Conservation (phyloP, 2,329 filamentous ascomycete species). For the Allantophomopsis lycopodina region DNA sequence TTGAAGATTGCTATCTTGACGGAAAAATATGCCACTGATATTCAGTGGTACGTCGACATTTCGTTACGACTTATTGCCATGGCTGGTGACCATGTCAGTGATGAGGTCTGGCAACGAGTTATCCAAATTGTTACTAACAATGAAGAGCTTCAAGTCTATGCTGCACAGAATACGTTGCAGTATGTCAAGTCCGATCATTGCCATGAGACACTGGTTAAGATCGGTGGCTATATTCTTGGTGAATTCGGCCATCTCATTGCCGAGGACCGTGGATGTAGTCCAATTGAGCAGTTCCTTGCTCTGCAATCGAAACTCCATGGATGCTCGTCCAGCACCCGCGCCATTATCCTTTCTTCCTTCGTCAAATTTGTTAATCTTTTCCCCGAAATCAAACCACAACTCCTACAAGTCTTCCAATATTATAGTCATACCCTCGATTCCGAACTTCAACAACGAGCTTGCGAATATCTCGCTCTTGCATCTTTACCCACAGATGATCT, state of each 20-base stretch:
- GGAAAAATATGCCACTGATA: slow-evolving; percentile 95
- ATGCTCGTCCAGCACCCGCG: slow-evolving; percentile 78
- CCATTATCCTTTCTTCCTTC: slow-evolving; percentile 90
- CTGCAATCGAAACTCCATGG: slow-evolving; percentile 80
- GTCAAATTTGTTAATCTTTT: slow-evolving; percentile 98
- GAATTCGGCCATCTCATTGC: slow-evolving; percentile 96
- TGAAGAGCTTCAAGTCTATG: slow-evolving; percentile 93
- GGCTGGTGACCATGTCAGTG: slow-evolving; percentile 95
- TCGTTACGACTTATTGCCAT: slow-evolving; percentile 88
- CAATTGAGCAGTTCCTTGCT: slow-evolving; percentile 93
- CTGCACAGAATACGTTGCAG: slow-evolving; percentile 81
- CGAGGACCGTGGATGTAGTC: slow-evolving; percentile 81
- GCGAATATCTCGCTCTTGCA: slow-evolving; percentile 82
- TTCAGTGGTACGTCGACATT: slow-evolving; percentile 99
- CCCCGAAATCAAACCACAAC: slow-evolving; percentile 93
- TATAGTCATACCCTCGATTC: slow-evolving; percentile 94
- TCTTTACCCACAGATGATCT: slow-evolving; percentile 82
- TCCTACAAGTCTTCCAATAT: slow-evolving; percentile 76
- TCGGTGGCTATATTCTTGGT: slow-evolving; percentile 88
- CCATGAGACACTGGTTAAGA: slow-evolving; percentile 95
- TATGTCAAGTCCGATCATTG: slow-evolving; percentile 89
- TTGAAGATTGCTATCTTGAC: slow-evolving; percentile 97
- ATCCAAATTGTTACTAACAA: slow-evolving; percentile 99
- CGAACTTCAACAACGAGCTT: slow-evolving; percentile 90
- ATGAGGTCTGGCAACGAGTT: slow-evolving; percentile 97